Conservation (phyloP, 208 protist species). For the Tritrichomonas foetus region DNA sequence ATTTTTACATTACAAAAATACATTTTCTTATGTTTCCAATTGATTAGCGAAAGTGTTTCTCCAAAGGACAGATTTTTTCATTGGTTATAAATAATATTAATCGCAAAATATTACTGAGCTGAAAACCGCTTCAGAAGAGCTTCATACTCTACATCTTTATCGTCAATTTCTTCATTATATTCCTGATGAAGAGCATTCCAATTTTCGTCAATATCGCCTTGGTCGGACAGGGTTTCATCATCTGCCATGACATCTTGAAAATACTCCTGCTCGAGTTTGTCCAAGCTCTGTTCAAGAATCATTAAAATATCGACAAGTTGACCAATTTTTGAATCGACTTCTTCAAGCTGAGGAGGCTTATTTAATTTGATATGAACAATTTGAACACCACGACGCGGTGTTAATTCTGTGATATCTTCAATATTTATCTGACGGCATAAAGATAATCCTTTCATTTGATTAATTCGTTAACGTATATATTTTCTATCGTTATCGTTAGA, state of each 20-base stretch:
- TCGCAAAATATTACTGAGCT: too few relatives aligned
- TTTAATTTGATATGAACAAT: not conserved
- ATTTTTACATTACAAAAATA: too few relatives aligned
- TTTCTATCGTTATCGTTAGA: too few relatives aligned
- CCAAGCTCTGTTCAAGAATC: not conserved
- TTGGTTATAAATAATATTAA: too few relatives aligned
- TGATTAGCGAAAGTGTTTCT: too few relatives aligned
- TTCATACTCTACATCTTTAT: conserved; percentile 32
- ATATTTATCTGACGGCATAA: not conserved
- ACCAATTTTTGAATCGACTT: conserved; percentile 37
- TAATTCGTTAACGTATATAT: too few relatives aligned
- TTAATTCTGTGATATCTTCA: conserved; percentile 9
- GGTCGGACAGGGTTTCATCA: not conserved
- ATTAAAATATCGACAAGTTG: conserved; percentile 2
- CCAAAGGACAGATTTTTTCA: too few relatives aligned
- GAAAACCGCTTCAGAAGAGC: conserved; percentile 7
- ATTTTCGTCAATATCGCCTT: not conserved
- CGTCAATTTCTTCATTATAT: conserved; percentile 21
- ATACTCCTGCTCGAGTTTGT: conserved; percentile 22
- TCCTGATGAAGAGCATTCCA: conserved; percentile 32
- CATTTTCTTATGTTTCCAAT: too few relatives aligned
- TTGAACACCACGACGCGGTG: not conserved
- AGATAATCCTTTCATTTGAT: conserved; percentile 22
- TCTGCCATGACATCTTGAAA: not conserved
- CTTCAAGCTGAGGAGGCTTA: conserved; percentile 29